Percentiles rank a stretch among this genome's conserved stretches.
These are phyloP conservation scores for Trichomonascaceae sp. DNA, from an alignment of 1,139 yeast species.

Conservation along the genomic window DNA sequence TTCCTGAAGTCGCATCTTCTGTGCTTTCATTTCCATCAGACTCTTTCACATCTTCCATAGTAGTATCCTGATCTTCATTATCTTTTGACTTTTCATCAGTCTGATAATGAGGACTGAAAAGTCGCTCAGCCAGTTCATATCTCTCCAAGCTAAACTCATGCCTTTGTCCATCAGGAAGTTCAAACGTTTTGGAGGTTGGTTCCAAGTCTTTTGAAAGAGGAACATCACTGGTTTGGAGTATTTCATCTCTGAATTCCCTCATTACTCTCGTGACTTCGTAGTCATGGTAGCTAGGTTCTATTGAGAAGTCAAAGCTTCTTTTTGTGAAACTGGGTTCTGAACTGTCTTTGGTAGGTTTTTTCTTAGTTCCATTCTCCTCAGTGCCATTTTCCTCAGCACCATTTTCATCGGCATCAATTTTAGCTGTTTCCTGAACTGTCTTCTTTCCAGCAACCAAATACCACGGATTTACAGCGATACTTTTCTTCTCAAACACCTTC, in stretches of 20 bases:
- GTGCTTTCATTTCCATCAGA: constrained; percentile 11
- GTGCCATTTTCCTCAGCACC: not conserved
- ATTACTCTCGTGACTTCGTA: constrained; percentile 31
- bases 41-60: constrained; percentile 20
- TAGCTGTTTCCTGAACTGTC: constrained; percentile 27
- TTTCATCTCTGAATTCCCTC: constrained; percentile 56
- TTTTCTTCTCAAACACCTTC: constrained; percentile 20
- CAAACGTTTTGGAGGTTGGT: constrained; percentile 42
- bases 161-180: constrained; percentile 68
- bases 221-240: constrained; percentile 42
- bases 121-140: constrained; percentile 61
- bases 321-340: constrained; percentile 33
- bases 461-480: constrained; percentile 29
- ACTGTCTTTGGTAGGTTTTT: not conserved
- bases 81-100: constrained; percentile 27
- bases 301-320: constrained; percentile 24
- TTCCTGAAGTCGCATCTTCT: constrained; percentile 14
- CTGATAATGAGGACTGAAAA: constrained; percentile 46
- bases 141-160: constrained; percentile 55
- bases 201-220: constrained; percentile 31
- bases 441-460: constrained; percentile 30
- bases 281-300: constrained; percentile 26
- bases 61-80: constrained; percentile 27
- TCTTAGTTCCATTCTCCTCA: not conserved
- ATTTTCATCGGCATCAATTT: constrained; percentile 1